Conservation (phyloP, 2,329 filamentous ascomycete genomes). For the Aspergillus sp. region DNA sequence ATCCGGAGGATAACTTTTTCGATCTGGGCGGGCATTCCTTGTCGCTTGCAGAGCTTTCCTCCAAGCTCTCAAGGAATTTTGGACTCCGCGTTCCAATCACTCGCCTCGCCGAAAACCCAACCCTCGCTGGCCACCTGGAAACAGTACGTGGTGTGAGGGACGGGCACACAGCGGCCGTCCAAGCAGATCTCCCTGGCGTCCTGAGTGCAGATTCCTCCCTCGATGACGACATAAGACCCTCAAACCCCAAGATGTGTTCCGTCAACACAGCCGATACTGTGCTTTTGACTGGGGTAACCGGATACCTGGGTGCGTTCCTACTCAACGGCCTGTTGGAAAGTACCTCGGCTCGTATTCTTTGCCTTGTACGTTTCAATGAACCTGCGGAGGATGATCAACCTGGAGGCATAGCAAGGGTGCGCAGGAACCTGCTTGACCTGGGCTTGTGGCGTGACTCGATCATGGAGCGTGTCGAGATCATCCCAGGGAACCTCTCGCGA, state of each 20-base stretch:
- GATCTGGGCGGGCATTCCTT: slow-evolving; percentile 72
- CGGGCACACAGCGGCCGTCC: slow-evolving; percentile 63
- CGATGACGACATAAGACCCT: slow-evolving; percentile 57
- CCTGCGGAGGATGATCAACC: slow-evolving; percentile 55
- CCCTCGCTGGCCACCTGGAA: slow-evolving; percentile 61
- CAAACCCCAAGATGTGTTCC: slow-evolving; percentile 45
- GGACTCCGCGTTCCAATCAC: slow-evolving; percentile 64
- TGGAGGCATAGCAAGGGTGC: slow-evolving; percentile 61
- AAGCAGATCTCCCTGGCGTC: slow-evolving; percentile 63
- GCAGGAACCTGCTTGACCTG: slow-evolving; percentile 66
- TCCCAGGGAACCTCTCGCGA: slow-evolving; percentile 63
- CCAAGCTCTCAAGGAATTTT: slow-evolving; percentile 57
- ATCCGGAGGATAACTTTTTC: slow-evolving; percentile 66
- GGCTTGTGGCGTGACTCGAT: slow-evolving; percentile 69
- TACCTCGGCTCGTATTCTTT: slow-evolving; percentile 61
- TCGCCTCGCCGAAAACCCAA: slow-evolving; percentile 61
- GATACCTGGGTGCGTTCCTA: slow-evolving; percentile 66
- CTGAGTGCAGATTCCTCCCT: slow-evolving; percentile 58
- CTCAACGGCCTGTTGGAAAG: slow-evolving; percentile 58
- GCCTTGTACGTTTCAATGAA: slow-evolving; percentile 63
- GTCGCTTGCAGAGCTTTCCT: slow-evolving; percentile 67
- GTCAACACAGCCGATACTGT: slow-evolving; percentile 59
- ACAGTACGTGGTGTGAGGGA: slow-evolving; percentile 62
- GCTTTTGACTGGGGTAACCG: slow-evolving; percentile 65
- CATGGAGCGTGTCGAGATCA: slow-evolving; percentile 66